phyloP scores from a whole-genome alignment of 1,139 yeast species.

The Suhomyces atakaporum region DNA sequence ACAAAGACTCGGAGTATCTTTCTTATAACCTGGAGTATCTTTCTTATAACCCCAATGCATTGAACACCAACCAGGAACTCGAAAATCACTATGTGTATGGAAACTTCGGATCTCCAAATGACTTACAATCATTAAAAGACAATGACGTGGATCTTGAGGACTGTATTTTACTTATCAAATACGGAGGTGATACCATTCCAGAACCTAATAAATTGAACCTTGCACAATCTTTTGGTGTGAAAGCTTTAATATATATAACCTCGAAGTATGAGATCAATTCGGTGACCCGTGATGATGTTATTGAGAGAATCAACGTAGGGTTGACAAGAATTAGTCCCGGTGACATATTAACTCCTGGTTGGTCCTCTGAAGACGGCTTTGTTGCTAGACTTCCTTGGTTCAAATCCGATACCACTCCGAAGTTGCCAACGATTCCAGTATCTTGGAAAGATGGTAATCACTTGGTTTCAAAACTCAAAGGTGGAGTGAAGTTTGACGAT shows the following conservation, averaged over 20 bases:
- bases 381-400: conserved; percentile 42
- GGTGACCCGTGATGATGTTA: conserved; percentile 47
- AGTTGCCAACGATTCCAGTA: conserved; percentile 74
- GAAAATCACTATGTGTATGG: conserved; percentile 56
- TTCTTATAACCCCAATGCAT: conserved; percentile 71
- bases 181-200: conserved; percentile 48
- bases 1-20: conserved; percentile 41
- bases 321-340: conserved; percentile 71
- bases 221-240: conserved; percentile 35
- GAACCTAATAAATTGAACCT: conserved; percentile 40
- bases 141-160: conserved; percentile 38
- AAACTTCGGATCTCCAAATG: conserved; percentile 64
- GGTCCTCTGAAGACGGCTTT: conserved; percentile 54
- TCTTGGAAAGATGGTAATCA: conserved; percentile 67
- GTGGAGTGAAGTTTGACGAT: conserved; percentile 46
- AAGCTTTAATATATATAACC: conserved; percentile 41
- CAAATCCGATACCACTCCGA: conserved; percentile 58
- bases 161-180: conserved; percentile 60
- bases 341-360: conserved; percentile 78
- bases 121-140: conserved; percentile 48
- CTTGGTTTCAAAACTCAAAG: conserved; percentile 49
- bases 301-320: conserved; percentile 68
- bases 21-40: conserved; percentile 50
- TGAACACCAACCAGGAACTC: conserved; percentile 47
- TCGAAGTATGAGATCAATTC: conserved; percentile 32